A percentile compares a stretch with the other conserved stretches of the same genome.
Conservation (phyloP, 305 asterid genomes). For the Plantago coronopus region DNA sequence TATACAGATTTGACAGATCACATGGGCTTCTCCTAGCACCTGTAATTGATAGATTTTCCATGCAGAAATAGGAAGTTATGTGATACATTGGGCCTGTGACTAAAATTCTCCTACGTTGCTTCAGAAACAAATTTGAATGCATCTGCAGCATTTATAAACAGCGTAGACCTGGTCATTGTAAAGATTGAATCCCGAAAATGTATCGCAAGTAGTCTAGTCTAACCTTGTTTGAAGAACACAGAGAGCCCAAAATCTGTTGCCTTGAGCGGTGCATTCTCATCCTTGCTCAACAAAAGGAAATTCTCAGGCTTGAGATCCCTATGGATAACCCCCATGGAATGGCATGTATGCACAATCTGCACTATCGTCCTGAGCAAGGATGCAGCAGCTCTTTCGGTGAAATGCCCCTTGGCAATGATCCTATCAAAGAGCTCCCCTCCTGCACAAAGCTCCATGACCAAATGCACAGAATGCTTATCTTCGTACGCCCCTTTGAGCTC, state of each 20-base stretch:
- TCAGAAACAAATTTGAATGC: neutral
- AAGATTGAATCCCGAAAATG: no score
- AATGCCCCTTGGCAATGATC: conserved; percentile 77
- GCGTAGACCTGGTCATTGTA: neutral
- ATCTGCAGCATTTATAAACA: neutral
- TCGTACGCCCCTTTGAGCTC: conserved; percentile 81
- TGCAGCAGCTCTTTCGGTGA: conserved; percentile 80
- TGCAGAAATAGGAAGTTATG: no score
- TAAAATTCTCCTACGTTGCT: neutral
- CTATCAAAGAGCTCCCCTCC: conserved; percentile 91
- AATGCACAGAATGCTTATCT: conserved; percentile 75
- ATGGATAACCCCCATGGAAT: conserved; percentile 91
- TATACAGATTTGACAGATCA: neutral
- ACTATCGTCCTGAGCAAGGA: conserved; percentile 71
- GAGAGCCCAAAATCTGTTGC: conserved; percentile 90
- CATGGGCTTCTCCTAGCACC: neutral
- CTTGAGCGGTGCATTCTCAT: conserved; percentile 74
- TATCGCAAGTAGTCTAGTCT: neutral
- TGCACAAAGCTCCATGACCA: conserved; percentile 86
- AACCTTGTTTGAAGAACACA: conserved; percentile 73
- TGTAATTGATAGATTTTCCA: no score
- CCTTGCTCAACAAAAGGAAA: conserved; percentile 65
- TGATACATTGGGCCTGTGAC: neutral
- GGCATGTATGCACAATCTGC: conserved; percentile 78
- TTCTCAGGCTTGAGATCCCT: conserved; percentile 92